phyloP scores from a whole-genome alignment of 1,139 yeast species.

The Sugiyamaella xylanicola region DNA sequence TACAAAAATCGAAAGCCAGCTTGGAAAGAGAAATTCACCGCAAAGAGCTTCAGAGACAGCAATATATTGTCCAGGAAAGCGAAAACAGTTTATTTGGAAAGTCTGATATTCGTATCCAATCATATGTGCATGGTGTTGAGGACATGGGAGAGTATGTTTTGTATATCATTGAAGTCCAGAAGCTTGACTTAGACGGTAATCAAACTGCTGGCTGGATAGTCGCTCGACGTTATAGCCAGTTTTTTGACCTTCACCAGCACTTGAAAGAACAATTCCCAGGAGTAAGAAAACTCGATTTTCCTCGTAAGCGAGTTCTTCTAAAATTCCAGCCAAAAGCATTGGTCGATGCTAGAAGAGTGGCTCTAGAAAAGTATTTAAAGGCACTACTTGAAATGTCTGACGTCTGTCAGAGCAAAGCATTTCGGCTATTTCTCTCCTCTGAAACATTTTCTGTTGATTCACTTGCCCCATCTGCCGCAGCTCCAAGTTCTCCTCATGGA shows the following conservation, averaged over 20 bases:
- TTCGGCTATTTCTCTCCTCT: slow-evolving; percentile 75
- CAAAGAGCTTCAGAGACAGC: slow-evolving; percentile 76
- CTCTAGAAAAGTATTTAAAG: slow-evolving; percentile 64
- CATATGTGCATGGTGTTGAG: slow-evolving; percentile 56
- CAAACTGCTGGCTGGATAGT: slow-evolving; percentile 84
- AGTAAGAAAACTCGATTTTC: slow-evolving; percentile 58
- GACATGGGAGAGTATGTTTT: slow-evolving; percentile 64
- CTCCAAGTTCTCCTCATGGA: slow-evolving; percentile 4
- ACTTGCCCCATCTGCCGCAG: slow-evolving; percentile 6
- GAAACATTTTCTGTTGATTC: slow-evolving; percentile 53
- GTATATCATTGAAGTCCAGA: slow-evolving; percentile 77
- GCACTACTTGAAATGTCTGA: slow-evolving; percentile 60
- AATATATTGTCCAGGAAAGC: slow-evolving; percentile 78
- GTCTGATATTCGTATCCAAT: slow-evolving; percentile 64
- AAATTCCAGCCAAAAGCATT: slow-evolving; percentile 64
- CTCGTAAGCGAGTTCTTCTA: slow-evolving; percentile 65
- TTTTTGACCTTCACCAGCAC: slow-evolving; percentile 68
- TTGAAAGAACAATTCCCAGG: slow-evolving; percentile 56
- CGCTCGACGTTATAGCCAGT: slow-evolving; percentile 85
- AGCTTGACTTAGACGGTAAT: slow-evolving; percentile 48
- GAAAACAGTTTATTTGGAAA: slow-evolving; percentile 77
- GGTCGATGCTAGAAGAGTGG: slow-evolving; percentile 63
- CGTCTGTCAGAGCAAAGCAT: slow-evolving; percentile 72
- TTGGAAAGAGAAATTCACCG: slow-evolving; percentile 68
- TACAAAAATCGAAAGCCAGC: slow-evolving; percentile 65